Conservation (phyloP, 768 basidiomycete species). For the Scleroderma citrinum region DNA sequence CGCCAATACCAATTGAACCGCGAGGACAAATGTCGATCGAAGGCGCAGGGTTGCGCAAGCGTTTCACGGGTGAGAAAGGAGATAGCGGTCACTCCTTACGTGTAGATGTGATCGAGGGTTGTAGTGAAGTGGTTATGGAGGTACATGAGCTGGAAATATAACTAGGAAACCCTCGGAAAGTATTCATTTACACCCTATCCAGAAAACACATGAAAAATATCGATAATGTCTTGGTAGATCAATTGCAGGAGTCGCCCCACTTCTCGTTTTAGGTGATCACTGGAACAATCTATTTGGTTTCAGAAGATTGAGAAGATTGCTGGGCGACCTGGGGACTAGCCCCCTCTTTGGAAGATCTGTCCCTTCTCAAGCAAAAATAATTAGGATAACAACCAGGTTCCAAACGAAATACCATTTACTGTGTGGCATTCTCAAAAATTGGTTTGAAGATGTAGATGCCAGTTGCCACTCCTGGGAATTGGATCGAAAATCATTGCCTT, state of each 20-base stretch:
- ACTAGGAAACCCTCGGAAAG: slow-evolving; percentile 7
- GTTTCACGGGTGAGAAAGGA: slow-evolving; percentile 11
- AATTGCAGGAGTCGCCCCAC: too few species aligned
- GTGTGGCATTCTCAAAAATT: slow-evolving; percentile 20
- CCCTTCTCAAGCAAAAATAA: slow-evolving; percentile 10
- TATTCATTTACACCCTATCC: slow-evolving; percentile 11
- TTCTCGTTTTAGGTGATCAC: too few species aligned
- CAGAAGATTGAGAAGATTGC: background rate
- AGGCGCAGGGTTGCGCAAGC: slow-evolving; percentile 2
- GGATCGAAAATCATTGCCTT: background rate
- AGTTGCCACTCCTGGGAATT: slow-evolving; percentile 45
- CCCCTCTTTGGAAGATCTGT: background rate
- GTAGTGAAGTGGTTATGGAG: slow-evolving; percentile 3
- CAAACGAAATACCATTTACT: slow-evolving; percentile 9
- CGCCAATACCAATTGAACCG: slow-evolving; percentile 10
- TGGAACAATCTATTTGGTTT: slow-evolving; percentile 7
- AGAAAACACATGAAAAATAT: slow-evolving; percentile 8
- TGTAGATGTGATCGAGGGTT: slow-evolving; percentile 14
- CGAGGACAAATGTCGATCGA: slow-evolving; percentile 31
- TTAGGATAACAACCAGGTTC: background rate
- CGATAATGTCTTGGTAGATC: background rate
- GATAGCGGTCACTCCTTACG: slow-evolving; percentile 25
- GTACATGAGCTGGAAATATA: slow-evolving; percentile 1
- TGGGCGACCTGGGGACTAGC: background rate
- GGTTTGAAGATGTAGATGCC: slow-evolving; percentile 68